Evolutionary conservation across 805 yeast species (phyloP).

Genomic region (Candida bentonensis): DNA sequence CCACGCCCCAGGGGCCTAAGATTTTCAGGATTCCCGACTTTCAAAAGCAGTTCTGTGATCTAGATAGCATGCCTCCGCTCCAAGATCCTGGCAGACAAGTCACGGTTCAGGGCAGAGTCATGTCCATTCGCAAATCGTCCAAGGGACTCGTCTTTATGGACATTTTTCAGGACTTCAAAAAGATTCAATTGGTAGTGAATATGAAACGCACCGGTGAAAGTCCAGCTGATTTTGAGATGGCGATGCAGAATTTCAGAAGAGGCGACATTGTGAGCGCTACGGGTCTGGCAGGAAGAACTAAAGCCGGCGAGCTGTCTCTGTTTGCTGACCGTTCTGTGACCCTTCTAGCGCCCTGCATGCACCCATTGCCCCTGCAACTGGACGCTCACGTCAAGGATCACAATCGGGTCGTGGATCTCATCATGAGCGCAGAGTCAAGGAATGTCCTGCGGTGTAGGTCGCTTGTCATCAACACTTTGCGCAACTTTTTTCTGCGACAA

Average conservation of each 20-base stretch:
- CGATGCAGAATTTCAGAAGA: slow-evolving; percentile 31
- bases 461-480: slow-evolving; percentile 36
- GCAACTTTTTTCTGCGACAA: slow-evolving; percentile 38
- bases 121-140: slow-evolving; percentile 48
- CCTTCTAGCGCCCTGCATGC: slow-evolving; percentile 55
- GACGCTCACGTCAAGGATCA: slow-evolving; percentile 44
- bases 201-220: slow-evolving; percentile 31
- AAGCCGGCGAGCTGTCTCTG: slow-evolving; percentile 65
- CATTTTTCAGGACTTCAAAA: slow-evolving; percentile 40
- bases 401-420: slow-evolving; percentile 61
- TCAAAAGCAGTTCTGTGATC: neutral
- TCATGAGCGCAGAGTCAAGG: slow-evolving; percentile 40
- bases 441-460: slow-evolving; percentile 38
- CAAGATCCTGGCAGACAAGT: slow-evolving; percentile 1
- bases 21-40: neutral
- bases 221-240: slow-evolving; percentile 28
- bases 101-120: slow-evolving; percentile 42
- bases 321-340: slow-evolving; percentile 36
- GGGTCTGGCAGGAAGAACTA: slow-evolving; percentile 66
- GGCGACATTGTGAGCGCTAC: slow-evolving; percentile 60
- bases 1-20: neutral
- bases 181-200: slow-evolving; percentile 51
- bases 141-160: slow-evolving; percentile 60
- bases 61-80: neutral
- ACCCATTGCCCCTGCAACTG: slow-evolving; percentile 48